Conservation (phyloP, 306 rosid species). For the Vigna angularis region DNA sequence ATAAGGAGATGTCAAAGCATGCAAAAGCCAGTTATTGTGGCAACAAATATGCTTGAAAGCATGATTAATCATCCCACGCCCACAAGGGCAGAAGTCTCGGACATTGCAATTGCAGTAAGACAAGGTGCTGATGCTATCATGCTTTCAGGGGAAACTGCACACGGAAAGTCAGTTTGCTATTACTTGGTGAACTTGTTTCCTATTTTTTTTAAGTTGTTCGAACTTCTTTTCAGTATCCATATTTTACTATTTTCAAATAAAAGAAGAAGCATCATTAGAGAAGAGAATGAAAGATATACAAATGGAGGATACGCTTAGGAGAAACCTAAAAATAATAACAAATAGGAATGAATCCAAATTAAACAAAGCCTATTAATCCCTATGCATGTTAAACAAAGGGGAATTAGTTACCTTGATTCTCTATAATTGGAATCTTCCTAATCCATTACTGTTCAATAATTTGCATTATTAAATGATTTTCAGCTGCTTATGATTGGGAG, state of each 20-base stretch:
- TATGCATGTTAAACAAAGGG: neutral
- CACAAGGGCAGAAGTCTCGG: slow-evolving; percentile 97
- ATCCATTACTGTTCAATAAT: neutral
- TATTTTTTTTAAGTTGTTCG: neutral
- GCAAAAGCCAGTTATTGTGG: slow-evolving; percentile 97
- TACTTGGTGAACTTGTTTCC: slow-evolving; percentile 38
- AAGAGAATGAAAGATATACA: slow-evolving; percentile 29
- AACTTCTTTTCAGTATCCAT: neutral
- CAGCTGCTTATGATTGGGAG: slow-evolving; percentile 9
- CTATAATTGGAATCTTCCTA: neutral
- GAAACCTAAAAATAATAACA: slow-evolving; percentile 14
- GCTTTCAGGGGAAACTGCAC: slow-evolving; percentile 99
- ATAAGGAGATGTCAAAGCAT: slow-evolving; percentile 77
- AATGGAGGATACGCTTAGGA: neutral
- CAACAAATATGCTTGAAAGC: slow-evolving; percentile 99
- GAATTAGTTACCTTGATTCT: slow-evolving; percentile 3
- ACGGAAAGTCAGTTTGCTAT: slow-evolving; percentile 81
- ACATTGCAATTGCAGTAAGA: slow-evolving; percentile 94
- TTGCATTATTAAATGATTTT: slow-evolving; percentile 16
- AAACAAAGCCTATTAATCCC: slow-evolving; percentile 15
- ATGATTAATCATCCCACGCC: slow-evolving; percentile 97
- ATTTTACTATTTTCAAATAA: slow-evolving; percentile 7
- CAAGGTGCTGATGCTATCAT: slow-evolving; percentile 96
- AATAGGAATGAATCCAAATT: neutral
- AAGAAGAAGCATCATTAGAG: slow-evolving; percentile 13